These are phyloP conservation scores for Abrus precatorius DNA, from an alignment of 306 rosid species.

Conservation along the genomic window DNA sequence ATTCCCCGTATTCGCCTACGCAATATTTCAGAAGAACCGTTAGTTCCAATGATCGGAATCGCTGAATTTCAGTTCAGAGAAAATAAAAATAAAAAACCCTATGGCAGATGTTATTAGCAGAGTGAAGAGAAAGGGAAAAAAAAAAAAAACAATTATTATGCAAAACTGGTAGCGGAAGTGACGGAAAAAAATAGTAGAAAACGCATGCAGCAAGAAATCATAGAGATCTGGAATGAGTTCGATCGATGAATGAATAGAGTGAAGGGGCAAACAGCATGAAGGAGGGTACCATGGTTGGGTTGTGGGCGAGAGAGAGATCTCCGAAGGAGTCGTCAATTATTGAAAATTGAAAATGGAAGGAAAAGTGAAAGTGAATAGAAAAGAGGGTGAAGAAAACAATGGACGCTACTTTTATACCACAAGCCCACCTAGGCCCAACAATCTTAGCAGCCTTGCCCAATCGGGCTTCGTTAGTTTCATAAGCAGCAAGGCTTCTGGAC, in stretches of 20 bases:
- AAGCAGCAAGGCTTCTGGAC: background rate
- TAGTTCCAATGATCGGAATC: background rate
- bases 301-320: conserved; percentile 46
- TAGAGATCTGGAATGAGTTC: conserved; percentile 32
- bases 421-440: conserved; percentile 45
- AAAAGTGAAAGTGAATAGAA: background rate
- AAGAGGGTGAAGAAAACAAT: background rate
- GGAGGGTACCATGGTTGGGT: conserved; percentile 48
- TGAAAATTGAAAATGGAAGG: conserved; percentile 35
- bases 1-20: conserved; percentile 69
- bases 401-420: background rate
- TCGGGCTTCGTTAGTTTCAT: background rate
- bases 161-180: conserved; percentile 9
- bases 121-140: background rate
- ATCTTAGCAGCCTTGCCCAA: background rate
- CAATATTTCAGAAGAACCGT: conserved; percentile 18
- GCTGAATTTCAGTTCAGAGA: background rate
- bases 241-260: conserved; percentile 22
- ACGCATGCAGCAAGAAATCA: background rate
- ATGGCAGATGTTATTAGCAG: background rate
- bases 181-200: background rate
- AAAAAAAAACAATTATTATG: background rate
- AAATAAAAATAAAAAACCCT: background rate
- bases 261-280: background rate
- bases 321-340: conserved; percentile 19